Evolutionary conservation across 176 grass and related monocot genomes (phyloP), one percentile per base, ranked within the genome.

Genomic region (Oryza glumipatula): DNA sequence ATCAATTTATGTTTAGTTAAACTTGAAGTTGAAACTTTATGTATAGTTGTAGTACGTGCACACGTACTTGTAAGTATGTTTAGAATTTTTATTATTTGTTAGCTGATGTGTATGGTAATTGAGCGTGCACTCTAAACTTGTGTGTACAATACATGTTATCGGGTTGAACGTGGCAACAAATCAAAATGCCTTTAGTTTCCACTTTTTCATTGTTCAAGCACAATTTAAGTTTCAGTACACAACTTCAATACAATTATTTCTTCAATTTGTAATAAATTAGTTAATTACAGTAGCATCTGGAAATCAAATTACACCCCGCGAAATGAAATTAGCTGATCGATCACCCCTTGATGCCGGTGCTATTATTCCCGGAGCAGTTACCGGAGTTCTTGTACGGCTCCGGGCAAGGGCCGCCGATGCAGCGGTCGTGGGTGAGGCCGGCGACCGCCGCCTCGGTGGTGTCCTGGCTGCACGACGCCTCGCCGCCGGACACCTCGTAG

Each of bases 401-500:
- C 23, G 72, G 72, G 72, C 72, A 74, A 1, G 52, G 16, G 45
- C 72, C 72, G 7, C 45, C 72, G 45, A 9, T 7, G 23, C 72
- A 74, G 1, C 44, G 14, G 7, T 45, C 44, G 11, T 51, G 0
- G 7, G 47, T 17, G 22, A 28, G 45, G 43, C 14, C 10, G 11
- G 44, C 6, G 45, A 74, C 45, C 23, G n/a, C 13, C 72, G 72
- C 5, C 6, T 22, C 45, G 13, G 3, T 49, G 23, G 7, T 12
- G 6, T 14, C 14, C 11, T 5, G 46, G 72, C 46, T 33, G 47
- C 72, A 75, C 44, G 72, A 52, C 26, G 48, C 72, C 14, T 75
- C 72, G 46, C 7, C 22, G 24, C 28, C 28, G 72, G 46, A 75
- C 73, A 51, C 23, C 24, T 49, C 47, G 73, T 75, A 75, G 73